phyloP scores from a whole-genome alignment of 352 stramenopile species.

The Phytopythium montanum region DNA sequence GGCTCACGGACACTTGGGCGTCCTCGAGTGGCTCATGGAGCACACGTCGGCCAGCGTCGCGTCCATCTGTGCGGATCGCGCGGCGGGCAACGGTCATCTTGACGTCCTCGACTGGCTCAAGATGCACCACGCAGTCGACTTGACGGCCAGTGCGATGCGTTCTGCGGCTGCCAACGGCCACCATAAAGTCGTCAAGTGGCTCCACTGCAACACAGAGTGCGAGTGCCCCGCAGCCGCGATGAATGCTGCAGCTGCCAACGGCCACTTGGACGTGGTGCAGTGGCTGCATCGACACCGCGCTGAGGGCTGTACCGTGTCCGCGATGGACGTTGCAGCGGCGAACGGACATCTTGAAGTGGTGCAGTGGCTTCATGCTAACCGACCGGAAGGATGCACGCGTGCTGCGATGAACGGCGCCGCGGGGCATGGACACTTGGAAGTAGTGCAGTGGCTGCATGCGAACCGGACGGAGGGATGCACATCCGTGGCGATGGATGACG shows the following conservation, averaged over 20 bases:
- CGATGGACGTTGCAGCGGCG: slow-evolving; percentile 4
- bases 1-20: slow-evolving; percentile 16
- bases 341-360: slow-evolving; percentile 18
- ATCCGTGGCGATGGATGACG: slow-evolving; percentile 14
- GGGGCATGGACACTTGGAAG: slow-evolving; percentile 12
- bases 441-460: slow-evolving; percentile 18
- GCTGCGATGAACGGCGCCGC: slow-evolving; percentile 13
- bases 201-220: slow-evolving; percentile 18
- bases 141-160: slow-evolving; percentile 17
- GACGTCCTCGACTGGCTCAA: slow-evolving; percentile 18
- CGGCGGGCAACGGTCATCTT: slow-evolving; percentile 15
- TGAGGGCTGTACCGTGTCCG: slow-evolving; percentile 13
- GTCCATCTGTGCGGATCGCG: slow-evolving; percentile 16
- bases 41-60: slow-evolving; percentile 12
- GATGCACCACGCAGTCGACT: slow-evolving; percentile 12
- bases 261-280: slow-evolving; percentile 16
- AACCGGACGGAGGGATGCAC: slow-evolving; percentile 17
- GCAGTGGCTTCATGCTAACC: slow-evolving; percentile 16
- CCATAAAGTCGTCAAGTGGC: slow-evolving; percentile 19
- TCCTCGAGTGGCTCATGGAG: slow-evolving; percentile 13
- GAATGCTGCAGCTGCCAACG: slow-evolving; percentile 5
- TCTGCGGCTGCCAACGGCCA: slow-evolving; percentile 19
- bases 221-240: slow-evolving; percentile 5
- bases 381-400: slow-evolving; percentile 14
- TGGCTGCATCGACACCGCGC: slow-evolving; percentile 20